Evolutionary conservation across 2,329 filamentous ascomycete species (phyloP), one percentile per base, ranked within the genome.

Genomic region (Lachnellula occidentalis): DNA sequence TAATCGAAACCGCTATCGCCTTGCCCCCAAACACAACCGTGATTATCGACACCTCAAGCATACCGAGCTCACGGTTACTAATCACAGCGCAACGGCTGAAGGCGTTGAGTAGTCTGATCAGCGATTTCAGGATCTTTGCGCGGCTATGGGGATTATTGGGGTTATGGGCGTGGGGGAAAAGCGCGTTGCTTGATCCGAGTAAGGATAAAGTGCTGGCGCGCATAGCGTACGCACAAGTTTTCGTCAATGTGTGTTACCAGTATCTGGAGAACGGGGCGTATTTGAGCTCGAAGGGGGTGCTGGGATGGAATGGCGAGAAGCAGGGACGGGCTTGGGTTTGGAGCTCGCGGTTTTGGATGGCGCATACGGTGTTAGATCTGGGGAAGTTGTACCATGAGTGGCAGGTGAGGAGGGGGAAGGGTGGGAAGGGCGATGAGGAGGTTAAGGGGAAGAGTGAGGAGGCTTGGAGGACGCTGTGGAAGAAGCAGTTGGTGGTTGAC

Each of bases 231-330:
- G 74, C 80, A 6, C 88, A 94, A 70, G 81, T 96, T 19, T 60
- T 78, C 11, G 77, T 82, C 11, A 87, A 88, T 69, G 72, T 87
- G 9, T 68, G 75, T 9, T 95, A 88, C 74, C 91, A 96, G 72
- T 73, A 81, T 1, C 77, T 92, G 41, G 94, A 99, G 76, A 96
- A 96, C 72, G 78, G 80, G 39, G 87, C 87, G 15, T 95, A 87
- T 74, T 78, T 97, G 37, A 78, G 84, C 3, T 76, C 77, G 57
- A 91, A 91, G 70, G 85, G 86, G 19, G 80, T 95, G 3, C 68
- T 96, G 49, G 76, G 73, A 15, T 78, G 81, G 72, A 71, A 72
- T 5, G 75, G 78, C 14, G 76, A 79, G 47, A 79, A 78, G 47
- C 79, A 88, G 68, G 78, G 70, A 27, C 76, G 74, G 61, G 84